Conservation (phyloP, 306 rosid species). For the Mucuna pruriens region DNA sequence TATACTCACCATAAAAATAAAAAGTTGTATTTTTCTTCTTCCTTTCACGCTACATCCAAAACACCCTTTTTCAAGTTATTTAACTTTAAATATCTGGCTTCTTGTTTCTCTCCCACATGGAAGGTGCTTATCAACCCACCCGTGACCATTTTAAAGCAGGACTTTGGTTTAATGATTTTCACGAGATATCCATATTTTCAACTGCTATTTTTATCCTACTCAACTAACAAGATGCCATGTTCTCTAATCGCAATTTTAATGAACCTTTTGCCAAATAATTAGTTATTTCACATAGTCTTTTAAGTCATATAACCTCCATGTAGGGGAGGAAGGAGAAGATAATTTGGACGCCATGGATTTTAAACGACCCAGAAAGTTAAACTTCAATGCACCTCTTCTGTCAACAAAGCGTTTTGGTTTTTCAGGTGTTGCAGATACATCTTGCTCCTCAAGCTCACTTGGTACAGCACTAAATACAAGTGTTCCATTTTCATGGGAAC, state of each 20-base stretch:
- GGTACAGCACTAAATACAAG: background rate
- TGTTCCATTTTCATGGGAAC: slow-evolving; percentile 11
- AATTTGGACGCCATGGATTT: background rate
- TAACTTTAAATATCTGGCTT: background rate
- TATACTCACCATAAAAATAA: background rate
- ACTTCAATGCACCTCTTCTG: background rate
- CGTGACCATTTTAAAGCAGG: slow-evolving; percentile 1
- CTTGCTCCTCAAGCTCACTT: background rate
- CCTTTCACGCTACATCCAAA: background rate
- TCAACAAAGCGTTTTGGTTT: background rate
- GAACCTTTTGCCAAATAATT: background rate
- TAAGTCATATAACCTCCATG: background rate
- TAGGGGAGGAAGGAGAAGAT: background rate
- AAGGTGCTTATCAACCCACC: background rate
- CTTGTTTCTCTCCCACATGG: background rate
- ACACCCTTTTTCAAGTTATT: background rate
- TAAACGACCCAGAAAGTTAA: background rate
- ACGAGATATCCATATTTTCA: background rate
- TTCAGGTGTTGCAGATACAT: background rate
- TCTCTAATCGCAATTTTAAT: background rate
- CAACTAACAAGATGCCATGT: background rate
- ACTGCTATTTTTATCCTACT: background rate
- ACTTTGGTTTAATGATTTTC: background rate
- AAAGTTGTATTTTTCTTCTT: background rate
- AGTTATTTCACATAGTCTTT: background rate